Base-by-base conservation (phyloP, 257 asterid genomes). In the Henckelia pumila region DNA sequence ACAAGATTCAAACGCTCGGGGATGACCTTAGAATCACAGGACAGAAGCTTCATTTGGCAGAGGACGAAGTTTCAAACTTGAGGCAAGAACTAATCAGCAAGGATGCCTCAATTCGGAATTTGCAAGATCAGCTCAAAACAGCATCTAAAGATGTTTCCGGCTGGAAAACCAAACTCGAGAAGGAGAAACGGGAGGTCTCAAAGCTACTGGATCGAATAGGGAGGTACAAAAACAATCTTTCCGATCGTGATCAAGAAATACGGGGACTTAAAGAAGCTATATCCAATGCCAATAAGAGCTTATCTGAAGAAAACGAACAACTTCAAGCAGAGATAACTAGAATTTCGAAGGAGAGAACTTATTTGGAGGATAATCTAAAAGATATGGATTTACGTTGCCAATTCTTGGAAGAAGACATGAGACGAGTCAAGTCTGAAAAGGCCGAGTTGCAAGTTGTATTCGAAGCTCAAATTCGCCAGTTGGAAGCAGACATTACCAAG, bases 221-320 rank as follows among this genome's bases (percentile, higher is more conserved):
- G 14, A 83, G 97, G 79, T 89, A 88, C 82, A 86, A 89, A 70
- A 64, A 75, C 32, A 93, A 77, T 78, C 80, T 93, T 17, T 77
- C 96, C 0, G 94, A 88, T 50, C 95, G 98, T 23, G 97, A 89
- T 60, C 92, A 88, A 77, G 98, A 93, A 74, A 93, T 93, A 64
- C 73, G 98, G 71, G 89, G 78, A 28, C 63, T 92, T 76, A 88
- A 78, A 79, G 98, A 89, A 75, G 72, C 93, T 0, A 71, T 93
- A 29, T 75, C 83, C 19, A 85, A 88, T n/a, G 95, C 95, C 56
- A 93, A 93, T 84, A 82, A 86, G 89, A 81, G 78, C 76, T 82
- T 89, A 50, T 77, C 94, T 0, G 97, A 93, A 78, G 97, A 93
- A 68, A 93, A 89, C 63, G 73, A 82, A 63, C 80, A 68, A 72